Percentiles rank a stretch among this genome's conserved stretches.
phyloP scores from a whole-genome alignment of 331 rosid genomes.

The Rhamnella rubrinervis region DNA sequence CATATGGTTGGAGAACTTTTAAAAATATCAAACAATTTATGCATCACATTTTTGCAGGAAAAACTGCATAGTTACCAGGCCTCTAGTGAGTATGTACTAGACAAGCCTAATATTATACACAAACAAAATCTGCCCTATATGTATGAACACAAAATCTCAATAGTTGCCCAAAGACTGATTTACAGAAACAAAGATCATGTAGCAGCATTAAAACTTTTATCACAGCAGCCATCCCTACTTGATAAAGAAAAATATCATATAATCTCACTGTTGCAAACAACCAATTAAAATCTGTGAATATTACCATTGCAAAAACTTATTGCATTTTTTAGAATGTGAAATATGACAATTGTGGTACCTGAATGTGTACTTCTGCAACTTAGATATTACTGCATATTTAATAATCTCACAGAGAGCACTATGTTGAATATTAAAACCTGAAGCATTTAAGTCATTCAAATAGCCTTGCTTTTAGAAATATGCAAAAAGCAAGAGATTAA shows the following conservation, averaged over 20 bases:
- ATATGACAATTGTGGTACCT: neutral
- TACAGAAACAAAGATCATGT: neutral
- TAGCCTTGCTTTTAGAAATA: neutral
- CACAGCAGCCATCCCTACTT: no score
- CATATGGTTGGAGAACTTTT: neutral
- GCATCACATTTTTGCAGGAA: neutral
- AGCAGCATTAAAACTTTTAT: slow-evolving; percentile 1
- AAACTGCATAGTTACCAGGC: neutral
- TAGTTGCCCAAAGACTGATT: neutral
- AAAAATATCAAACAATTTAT: neutral
- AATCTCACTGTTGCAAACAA: no score
- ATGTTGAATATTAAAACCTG: no score
- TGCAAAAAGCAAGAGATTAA: slow-evolving; percentile 1
- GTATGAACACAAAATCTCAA: neutral
- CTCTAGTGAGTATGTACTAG: neutral
- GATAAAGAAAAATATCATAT: neutral
- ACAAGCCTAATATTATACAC: neutral
- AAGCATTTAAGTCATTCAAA: neutral
- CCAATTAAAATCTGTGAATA: no score
- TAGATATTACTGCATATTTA: slow-evolving; percentile 1
- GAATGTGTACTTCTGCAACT: neutral
- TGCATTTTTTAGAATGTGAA: neutral
- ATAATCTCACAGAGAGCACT: neutral
- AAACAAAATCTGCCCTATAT: neutral
- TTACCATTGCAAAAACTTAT: no score